phyloP scores from a whole-genome alignment of 1,139 yeast species.

The Pneumocystis sp. region DNA sequence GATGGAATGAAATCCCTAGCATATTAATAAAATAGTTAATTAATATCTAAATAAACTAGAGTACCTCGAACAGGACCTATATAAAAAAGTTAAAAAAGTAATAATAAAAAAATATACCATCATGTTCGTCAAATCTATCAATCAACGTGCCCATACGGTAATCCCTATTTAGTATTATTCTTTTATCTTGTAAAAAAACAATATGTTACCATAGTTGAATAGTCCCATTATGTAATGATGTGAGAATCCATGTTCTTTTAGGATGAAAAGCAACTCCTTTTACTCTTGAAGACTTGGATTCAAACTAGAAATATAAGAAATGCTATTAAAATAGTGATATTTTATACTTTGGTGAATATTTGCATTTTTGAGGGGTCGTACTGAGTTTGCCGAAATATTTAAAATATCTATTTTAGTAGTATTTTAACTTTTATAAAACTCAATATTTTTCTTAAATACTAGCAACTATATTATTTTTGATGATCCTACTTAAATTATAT shows the following conservation, averaged over 20 bases:
- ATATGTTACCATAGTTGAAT: conserved; percentile 3
- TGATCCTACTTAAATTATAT: neutral
- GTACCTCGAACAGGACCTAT: neutral
- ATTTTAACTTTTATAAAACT: neutral
- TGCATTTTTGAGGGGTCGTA: neutral
- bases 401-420: neutral
- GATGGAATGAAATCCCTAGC: conserved; percentile 88
- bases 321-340: neutral
- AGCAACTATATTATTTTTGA: neutral
- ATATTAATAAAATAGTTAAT: neutral
- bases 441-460: neutral
- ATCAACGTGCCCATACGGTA: conserved; percentile 97
- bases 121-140: conserved; percentile 95
- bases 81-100: neutral
- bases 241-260: conserved; percentile 90
- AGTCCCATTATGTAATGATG: conserved; percentile 48
- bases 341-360: neutral
- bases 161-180: conserved; percentile 96
- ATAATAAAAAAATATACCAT: conserved; percentile 58
- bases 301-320: conserved; percentile 33
- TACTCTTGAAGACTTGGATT: conserved; percentile 96
- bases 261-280: conserved; percentile 98
- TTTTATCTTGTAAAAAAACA: conserved; percentile 29
- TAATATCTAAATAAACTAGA: neutral
- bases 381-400: neutral